phyloP scores from a whole-genome alignment of 495 filamentous ascomycete species.

The Hyaloscypha finlandica region DNA sequence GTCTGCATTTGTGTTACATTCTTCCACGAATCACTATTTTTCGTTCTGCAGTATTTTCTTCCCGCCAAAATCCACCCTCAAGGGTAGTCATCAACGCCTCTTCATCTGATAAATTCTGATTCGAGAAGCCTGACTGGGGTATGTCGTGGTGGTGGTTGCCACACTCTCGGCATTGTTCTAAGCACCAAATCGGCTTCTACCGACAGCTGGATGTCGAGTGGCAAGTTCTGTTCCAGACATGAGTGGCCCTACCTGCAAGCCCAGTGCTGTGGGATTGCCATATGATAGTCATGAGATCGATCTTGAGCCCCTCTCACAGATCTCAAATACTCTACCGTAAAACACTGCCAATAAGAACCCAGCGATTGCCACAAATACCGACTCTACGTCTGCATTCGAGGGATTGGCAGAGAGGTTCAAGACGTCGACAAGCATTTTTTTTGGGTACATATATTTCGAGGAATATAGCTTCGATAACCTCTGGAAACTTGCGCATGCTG shows the following conservation, averaged over 20 bases:
- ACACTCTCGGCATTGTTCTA: background rate
- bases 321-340: background rate
- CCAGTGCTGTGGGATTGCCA: background rate
- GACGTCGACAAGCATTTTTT: background rate
- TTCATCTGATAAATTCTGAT: background rate
- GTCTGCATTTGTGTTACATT: background rate
- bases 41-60: background rate
- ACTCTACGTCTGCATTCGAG: background rate
- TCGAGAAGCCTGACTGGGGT: background rate
- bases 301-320: background rate
- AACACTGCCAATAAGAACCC: background rate
- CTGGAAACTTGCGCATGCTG: background rate
- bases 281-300: background rate
- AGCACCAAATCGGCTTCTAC: background rate
- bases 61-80: background rate
- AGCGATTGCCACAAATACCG: background rate
- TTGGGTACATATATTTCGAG: background rate
- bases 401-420: background rate
- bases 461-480: background rate
- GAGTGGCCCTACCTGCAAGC: background rate
- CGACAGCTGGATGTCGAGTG: background rate
- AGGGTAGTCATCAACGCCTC: background rate
- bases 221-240: background rate
- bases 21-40: background rate
- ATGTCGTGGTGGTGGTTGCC: background rate